Evolutionary conservation across 2,329 filamentous ascomycete genomes (phyloP).

Genomic region (Byssochlamys sp.): DNA sequence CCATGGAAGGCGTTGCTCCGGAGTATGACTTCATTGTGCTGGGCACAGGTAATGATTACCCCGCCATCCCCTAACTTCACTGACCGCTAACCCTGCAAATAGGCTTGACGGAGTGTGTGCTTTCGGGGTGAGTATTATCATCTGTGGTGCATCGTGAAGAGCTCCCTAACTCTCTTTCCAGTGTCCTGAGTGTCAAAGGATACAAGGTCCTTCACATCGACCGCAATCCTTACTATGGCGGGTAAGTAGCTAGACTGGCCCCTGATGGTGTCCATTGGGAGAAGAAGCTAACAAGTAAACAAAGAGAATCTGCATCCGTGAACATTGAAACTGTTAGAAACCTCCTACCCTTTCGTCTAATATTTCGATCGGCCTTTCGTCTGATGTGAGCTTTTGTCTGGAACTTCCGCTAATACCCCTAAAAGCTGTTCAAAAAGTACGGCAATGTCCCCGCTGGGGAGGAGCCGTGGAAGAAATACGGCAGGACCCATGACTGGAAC

Average conservation of each 20-base stretch:
- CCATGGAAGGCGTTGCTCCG: slow-evolving; percentile 94
- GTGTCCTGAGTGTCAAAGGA: slow-evolving; percentile 94
- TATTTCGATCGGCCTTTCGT: slow-evolving; percentile 5
- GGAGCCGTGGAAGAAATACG: slow-evolving; percentile 97
- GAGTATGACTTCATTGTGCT: slow-evolving; percentile 98
- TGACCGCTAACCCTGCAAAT: slow-evolving; percentile 22
- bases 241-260: slow-evolving; percentile 48
- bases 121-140: slow-evolving; percentile 65
- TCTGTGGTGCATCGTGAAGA: neutral
- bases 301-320: slow-evolving; percentile 83
- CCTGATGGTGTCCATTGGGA: slow-evolving; percentile 3
- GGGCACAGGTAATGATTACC: slow-evolving; percentile 69
- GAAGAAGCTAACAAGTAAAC: slow-evolving; percentile 19
- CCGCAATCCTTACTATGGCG: slow-evolving; percentile 96
- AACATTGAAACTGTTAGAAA: slow-evolving; percentile 78
- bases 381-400: neutral
- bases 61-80: slow-evolving; percentile 20
- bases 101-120: slow-evolving; percentile 97
- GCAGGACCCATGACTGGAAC: slow-evolving; percentile 95
- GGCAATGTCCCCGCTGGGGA: slow-evolving; percentile 68
- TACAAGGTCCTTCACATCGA: slow-evolving; percentile 99
- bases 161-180: slow-evolving; percentile 27
- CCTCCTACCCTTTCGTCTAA: neutral
- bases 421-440: slow-evolving; percentile 90
- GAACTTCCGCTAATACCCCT: slow-evolving; percentile 22